phyloP scores from a whole-genome alignment of 2,329 filamentous ascomycete genomes.

The Bipolaris victoriae region DNA sequence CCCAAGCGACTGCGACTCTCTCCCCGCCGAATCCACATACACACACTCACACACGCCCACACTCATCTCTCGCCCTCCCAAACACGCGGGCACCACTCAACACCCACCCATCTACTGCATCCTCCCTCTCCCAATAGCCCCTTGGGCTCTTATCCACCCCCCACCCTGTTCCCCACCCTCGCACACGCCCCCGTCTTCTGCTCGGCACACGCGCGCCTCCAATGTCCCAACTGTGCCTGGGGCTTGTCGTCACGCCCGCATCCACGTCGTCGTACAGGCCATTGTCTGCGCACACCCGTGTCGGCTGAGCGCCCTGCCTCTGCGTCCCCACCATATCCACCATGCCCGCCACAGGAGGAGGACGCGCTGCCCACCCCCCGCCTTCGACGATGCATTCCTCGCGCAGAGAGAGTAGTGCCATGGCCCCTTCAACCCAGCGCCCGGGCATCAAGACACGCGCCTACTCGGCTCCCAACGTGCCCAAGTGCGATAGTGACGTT shows the following conservation, averaged over 20 bases:
- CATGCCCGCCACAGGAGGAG: constrained; percentile 28
- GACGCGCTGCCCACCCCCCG: constrained; percentile 18
- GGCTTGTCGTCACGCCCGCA: constrained; percentile 29
- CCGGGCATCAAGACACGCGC: constrained; percentile 46
- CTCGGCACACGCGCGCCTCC: constrained; percentile 11
- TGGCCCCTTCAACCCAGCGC: constrained; percentile 9
- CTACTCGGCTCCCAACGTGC: constrained; percentile 46
- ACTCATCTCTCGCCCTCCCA: not conserved
- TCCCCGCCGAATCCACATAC: constrained; percentile 6
- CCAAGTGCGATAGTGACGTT: constrained; percentile 33
- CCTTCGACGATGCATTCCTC: constrained; percentile 30
- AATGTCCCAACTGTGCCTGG: constrained; percentile 30
- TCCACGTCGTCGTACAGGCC: constrained; percentile 30
- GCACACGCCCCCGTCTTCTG: not conserved
- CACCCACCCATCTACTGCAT: not conserved
- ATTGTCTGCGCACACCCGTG: constrained; percentile 14
- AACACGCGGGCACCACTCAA: not conserved
- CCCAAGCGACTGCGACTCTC: constrained; percentile 2
- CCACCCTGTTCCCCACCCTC: not conserved
- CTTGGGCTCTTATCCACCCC: not conserved
- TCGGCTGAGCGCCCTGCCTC: constrained; percentile 9
- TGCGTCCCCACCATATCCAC: not conserved
- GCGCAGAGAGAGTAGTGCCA: constrained; percentile 27
- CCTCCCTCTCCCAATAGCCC: not conserved
- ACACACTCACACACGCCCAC: not conserved